phyloP scores from a whole-genome alignment of 176 grass and related monocot genomes.

The Triticum dicoccoides region DNA sequence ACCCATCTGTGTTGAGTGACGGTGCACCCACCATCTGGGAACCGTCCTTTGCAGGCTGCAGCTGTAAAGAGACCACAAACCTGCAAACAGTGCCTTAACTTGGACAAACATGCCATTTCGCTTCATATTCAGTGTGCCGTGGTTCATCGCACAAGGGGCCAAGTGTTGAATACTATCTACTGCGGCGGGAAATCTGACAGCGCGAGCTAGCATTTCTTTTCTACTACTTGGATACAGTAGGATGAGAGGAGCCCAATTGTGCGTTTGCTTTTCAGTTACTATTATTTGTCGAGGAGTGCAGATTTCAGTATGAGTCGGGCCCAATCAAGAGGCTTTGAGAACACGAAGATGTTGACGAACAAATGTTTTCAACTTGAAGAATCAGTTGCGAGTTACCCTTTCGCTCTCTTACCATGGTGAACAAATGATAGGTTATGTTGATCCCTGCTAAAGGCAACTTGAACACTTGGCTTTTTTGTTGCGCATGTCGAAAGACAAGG shows the following conservation, averaged over 20 bases:
- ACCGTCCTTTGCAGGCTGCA: slow-evolving; percentile 13
- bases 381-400: not conserved
- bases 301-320: not conserved
- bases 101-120: not conserved
- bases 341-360: not conserved
- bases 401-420: slow-evolving; percentile 9
- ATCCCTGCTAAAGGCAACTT: slow-evolving; percentile 19
- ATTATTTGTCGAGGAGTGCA: not conserved
- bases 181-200: not conserved
- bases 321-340: not conserved
- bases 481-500: slow-evolving; percentile 4
- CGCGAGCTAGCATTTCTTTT: not conserved
- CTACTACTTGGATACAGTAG: not conserved
- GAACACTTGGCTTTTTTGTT: slow-evolving; percentile 13
- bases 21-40: slow-evolving; percentile 30
- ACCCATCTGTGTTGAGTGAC: slow-evolving; percentile 13
- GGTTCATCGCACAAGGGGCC: slow-evolving; percentile 2
- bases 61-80: slow-evolving; percentile 21
- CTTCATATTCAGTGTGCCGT: not conserved
- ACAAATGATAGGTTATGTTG: not conserved
- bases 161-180: too few species aligned
- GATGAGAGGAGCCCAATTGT: not conserved
- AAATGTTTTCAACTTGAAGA: not conserved
- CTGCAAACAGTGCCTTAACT: slow-evolving; percentile 4
- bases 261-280: not conserved